These are phyloP conservation scores for Leccinellum rugosiceps DNA, from an alignment of 768 basidiomycete genomes.

Conservation along the genomic window DNA sequence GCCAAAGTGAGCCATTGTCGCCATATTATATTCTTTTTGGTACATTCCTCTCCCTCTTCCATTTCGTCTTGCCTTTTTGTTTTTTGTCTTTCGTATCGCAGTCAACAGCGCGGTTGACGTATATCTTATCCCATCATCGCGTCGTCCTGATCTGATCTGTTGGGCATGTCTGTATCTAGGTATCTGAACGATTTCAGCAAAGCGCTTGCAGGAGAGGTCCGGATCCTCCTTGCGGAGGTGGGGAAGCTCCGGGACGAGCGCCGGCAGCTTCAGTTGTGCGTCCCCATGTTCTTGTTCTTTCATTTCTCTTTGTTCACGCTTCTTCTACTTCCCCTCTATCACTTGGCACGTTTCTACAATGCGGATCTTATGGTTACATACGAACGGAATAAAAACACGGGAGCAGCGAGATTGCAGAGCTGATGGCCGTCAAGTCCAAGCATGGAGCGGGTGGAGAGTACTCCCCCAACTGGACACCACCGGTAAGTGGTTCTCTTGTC, in stretches of 20 bases:
- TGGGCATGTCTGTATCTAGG: constrained; percentile 22
- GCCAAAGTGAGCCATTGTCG: constrained; percentile 28
- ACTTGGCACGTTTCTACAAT: neutral
- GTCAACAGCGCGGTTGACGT: constrained; percentile 7
- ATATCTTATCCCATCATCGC: neutral
- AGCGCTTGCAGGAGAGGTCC: constrained; percentile 58
- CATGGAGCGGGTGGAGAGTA: constrained; percentile 79
- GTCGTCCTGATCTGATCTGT: neutral
- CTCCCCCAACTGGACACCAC: constrained; percentile 68
- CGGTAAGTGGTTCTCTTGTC: constrained; percentile 36
- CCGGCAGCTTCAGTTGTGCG: constrained; percentile 53
- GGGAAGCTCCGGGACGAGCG: constrained; percentile 61
- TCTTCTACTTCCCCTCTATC: neutral
- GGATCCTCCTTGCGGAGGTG: constrained; percentile 57
- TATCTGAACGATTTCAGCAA: constrained; percentile 63
- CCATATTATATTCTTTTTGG: neutral
- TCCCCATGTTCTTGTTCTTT: constrained; percentile 3
- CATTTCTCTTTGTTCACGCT: neutral
- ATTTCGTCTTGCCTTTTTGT: neutral
- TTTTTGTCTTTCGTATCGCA: neutral
- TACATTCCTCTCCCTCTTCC: neutral
- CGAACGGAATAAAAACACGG: neutral
- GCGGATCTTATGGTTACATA: neutral
- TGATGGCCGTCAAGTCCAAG: constrained; percentile 81
- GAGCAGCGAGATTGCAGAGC: constrained; percentile 74